Base-by-base conservation (phyloP, 192 early-diverging fungal genomes). In the Coemansia furcata region DNA sequence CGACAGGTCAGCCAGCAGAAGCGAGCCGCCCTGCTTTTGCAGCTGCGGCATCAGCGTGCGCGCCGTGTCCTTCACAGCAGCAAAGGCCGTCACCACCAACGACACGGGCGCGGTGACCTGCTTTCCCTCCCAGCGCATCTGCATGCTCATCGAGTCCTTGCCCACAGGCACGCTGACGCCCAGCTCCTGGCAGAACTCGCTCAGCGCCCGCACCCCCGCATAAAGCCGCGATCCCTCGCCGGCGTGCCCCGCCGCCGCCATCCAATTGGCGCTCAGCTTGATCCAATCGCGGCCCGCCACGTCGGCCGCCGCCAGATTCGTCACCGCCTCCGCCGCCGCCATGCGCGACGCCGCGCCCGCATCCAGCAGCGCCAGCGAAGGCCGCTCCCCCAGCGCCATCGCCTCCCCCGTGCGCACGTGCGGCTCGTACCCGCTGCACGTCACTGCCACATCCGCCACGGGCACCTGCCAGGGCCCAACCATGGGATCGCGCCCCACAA, bases 81-180 rank as follows among this genome's bases (percentile, higher is more conserved):
- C 89, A 76, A 95, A 98, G 2, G 92, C 95, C 2, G 97, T 98
- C 50, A 99, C 91, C 68, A 93, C 93, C 39, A 98, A 84, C 58
- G 94, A 90, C 55, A 99, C 74, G 0, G 98, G 98, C 8, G 96
- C 91, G 4, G 92, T 96, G 19, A 98, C 93, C 29, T 12, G 11
- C 0, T 83, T 82, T 77, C 71, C 38, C 55, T 6, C n/a, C 95
- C 95, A 98, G 68, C 89, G 89, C 84, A 95, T 92, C 85, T 96
- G 95, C 98, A 99, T 99, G 42, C 93, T 95, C 96, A 98, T 96
- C 9, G 96, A 98, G 84, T 99, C 98, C 86, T 99, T 99, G 62
- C 98, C 98, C 19, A 99, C 98, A 6, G 98, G 98, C 63, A 99
- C 93, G 47, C 92, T 90, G 68, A 99, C 85, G 23, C 96, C 95